Evolutionary conservation across 2,329 filamentous ascomycete species (phyloP), one percentile per base, ranked within the genome.

Genomic region (Apiospora marii): DNA sequence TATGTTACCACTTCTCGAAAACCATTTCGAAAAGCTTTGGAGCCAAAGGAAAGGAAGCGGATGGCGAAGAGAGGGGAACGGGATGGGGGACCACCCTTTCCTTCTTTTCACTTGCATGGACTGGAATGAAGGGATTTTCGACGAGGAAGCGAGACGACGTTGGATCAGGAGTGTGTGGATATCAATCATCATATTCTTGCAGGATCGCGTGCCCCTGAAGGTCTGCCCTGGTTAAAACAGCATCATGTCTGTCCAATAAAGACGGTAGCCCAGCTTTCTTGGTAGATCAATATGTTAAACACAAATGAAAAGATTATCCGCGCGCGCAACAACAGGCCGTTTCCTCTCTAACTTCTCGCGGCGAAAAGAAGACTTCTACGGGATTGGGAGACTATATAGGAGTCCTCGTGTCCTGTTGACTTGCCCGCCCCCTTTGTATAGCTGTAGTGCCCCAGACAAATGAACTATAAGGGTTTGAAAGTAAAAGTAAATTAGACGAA

Each of bases 201-300:
- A 24, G 10, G 7, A 64, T 8, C 22, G 58, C 58, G 34, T 64
- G 34, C 58, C 53, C 53, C 58, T 4, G 30, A 22, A 24, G 19
- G 19, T 64, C 34, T 64, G 58, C 19, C 19, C 58, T 64, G 58
- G 10, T 13, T 13, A 51, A 14, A 64, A 41, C 58, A 64, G 58
- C 34, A 64, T 37, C 58, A 64, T 64, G 22, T 64, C 58, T 64
- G 58, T 41, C 41, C 34, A n/a, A 34, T 30, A 22, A 41, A 64
- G 34, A 64, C 58, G 27, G 30, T 22, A 64, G 58, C 58, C 58
- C 58, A 41, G 58, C 58, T 64, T 64, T 64, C 58, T 12, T 41
- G 30, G 58, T 64, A 41, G 30, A 64, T 64, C 34, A 64, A 41
- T 41, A 41, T n/a, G 34, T 64, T 41, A 41, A n/a, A 41, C 30